Base-by-base conservation (phyloP, 2,329 filamentous ascomycete species). In the Lasiodiplodia hormozganensis region DNA sequence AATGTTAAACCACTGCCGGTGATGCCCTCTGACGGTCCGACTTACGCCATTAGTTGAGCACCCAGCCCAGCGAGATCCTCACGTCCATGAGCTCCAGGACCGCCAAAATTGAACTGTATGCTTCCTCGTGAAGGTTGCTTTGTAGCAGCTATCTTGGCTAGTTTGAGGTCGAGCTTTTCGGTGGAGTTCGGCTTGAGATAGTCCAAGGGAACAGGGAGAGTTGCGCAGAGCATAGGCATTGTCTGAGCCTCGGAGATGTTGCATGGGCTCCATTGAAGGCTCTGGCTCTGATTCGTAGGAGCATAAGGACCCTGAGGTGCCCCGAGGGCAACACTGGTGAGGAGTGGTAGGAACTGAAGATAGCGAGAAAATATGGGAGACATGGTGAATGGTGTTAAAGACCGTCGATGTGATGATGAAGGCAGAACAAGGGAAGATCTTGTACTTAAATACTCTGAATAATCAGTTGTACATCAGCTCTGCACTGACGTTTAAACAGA, bases 191-290 rank as follows among this genome's bases (percentile, higher is more conserved):
- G 47, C n/a, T 74, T 67, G 7, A 73, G 74, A 66, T 80, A 80
- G 69, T 81, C 79, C 0, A 80, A 72, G 1, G 79, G 79, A 1
- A 80, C 78, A 1, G 70, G 36, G 2, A 81, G 69, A n/a, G 62
- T 77, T 2, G 73, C 77, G 67, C 79, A 81, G 38, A 69, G 57
- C 2, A 71, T 10, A 2, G 47, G 62, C 25, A 65, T 11, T 8
- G 60, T 64, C 12, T 34, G 43, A 12, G 6, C 25, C 14, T 52
- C 28, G 4, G 28, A 28, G 28, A 28, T 28, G 28, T 28, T 28
- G 28, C 62, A 65, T 4, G 62, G 31, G 16, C 49, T 7, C 62
- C 62, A 65, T 23, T 65, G 28, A 10, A 65, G 40, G 4, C 10
- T 25, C 40, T 62, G 40, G 8, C 16, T 51, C 25, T 36, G 58